A percentile compares a stretch with the other conserved stretches of the same genome.
Conservation (phyloP, 2,329 filamentous ascomycete species). For the Aspergillus pseudotamarii region DNA sequence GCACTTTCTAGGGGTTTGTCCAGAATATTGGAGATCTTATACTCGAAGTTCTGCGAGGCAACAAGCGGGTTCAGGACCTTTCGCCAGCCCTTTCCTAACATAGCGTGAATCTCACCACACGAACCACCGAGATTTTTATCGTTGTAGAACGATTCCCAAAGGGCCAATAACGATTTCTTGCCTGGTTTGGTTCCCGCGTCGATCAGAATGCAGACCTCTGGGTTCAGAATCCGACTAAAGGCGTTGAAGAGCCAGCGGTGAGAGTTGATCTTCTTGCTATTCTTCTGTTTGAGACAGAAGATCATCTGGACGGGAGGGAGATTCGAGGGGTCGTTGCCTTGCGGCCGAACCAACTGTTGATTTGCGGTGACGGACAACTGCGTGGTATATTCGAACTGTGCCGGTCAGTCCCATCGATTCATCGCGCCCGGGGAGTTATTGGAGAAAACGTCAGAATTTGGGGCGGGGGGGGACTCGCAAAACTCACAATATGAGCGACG, state of each 20-base stretch:
- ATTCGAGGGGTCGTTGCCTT: slow-evolving; percentile 79
- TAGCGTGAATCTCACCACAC: slow-evolving; percentile 98
- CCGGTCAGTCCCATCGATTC: slow-evolving; percentile 19
- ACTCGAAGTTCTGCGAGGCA: slow-evolving; percentile 98
- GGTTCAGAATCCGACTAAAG: slow-evolving; percentile 94
- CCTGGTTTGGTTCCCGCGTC: slow-evolving; percentile 98
- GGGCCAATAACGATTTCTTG: slow-evolving; percentile 81
- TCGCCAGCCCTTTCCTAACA: slow-evolving; percentile 82
- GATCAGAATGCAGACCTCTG: slow-evolving; percentile 92
- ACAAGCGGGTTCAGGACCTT: slow-evolving; percentile 94
- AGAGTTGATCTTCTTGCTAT: slow-evolving; percentile 99
- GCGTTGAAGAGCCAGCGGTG: slow-evolving; percentile 99
- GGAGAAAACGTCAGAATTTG: slow-evolving; percentile 7
- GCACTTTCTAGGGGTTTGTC: slow-evolving; percentile 97
- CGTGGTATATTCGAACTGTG: slow-evolving; percentile 89
- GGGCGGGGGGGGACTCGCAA: slow-evolving; percentile 53
- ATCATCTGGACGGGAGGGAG: slow-evolving; percentile 98
- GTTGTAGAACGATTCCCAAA: slow-evolving; percentile 99
- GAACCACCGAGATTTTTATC: slow-evolving; percentile 98
- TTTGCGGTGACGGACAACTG: slow-evolving; percentile 94
- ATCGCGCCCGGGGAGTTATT: background rate
- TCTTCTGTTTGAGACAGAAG: slow-evolving; percentile 98
- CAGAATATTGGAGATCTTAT: slow-evolving; percentile 99
- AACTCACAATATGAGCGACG: slow-evolving; percentile 76
- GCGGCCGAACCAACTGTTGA: slow-evolving; percentile 93